Base-by-base conservation (phyloP, 1,284 basidiomycete genomes). In the Phylloboletellus chloephorus region DNA sequence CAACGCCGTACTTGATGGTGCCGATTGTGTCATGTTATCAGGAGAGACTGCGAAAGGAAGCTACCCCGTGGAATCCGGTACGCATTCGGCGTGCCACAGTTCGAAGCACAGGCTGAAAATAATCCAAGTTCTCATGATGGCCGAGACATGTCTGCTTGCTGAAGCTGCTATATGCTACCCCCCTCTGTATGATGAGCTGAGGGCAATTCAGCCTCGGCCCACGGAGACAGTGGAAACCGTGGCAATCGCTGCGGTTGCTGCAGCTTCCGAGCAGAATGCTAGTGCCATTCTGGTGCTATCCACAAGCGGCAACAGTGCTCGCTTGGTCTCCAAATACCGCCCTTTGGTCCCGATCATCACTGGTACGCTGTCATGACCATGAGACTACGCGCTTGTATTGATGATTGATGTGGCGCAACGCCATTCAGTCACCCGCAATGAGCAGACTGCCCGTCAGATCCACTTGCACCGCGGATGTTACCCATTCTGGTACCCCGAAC, bases 1-100 rank as follows among this genome's bases (percentile, higher is more conserved):
- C 54, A 98, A 98, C 68, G 93, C 93, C 50, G 93, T 98, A 39
- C 80, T 98, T 39, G 93, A 98, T 63, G 94, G 93, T 48, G 82
- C 94, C 21, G 93, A 98, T 73, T 97, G 94, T 69, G 93, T 98
- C 64, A 98, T 98, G 93, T 73, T 98, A 64, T 96, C 93, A 17
- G 93, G 94, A 51, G 93, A 98, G 72, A 97, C 94, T 40, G 93
- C 93, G 50, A 98, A 97, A 75, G 93, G 93, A 52, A 71, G 78
- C 49, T 98, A 98, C 69, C 93, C 93, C 41, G 79, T 94, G 60
- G 81, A 93, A 66, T 92, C 95, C 44, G 90, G 89, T 85, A 57
- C 41, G 80, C 67, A 19, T 35, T 12, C 36, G 15, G 21, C 31
- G 34, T 31, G 20, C 16, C 17, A n/a, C 7, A 20, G 7, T 46